Percentiles rank a stretch among this genome's conserved stretches.
Evolutionary conservation across 2,329 filamentous ascomycete genomes (phyloP).

Genomic region (Blastomyces gilchristii): DNA sequence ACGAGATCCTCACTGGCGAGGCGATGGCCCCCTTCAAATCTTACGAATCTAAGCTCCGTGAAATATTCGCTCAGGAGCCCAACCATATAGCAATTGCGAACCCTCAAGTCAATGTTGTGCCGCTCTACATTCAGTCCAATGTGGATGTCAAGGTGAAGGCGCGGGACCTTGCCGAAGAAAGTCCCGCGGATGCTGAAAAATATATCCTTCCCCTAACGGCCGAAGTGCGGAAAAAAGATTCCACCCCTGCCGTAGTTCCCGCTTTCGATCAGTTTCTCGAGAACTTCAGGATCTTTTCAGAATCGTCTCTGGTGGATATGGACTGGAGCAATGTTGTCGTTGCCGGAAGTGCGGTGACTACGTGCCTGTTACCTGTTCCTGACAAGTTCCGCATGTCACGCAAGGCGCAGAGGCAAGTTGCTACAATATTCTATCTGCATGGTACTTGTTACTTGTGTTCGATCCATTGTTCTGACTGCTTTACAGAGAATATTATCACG

Average conservation of each 20-base stretch:
- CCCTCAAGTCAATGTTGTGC: conserved; percentile 21
- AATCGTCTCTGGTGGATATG: conserved; percentile 62
- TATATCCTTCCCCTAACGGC: conserved; percentile 21
- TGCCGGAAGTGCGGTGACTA: conserved; percentile 71
- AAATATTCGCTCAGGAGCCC: conserved; percentile 25
- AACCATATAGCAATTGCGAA: conserved; percentile 16
- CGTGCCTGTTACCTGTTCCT: conserved; percentile 63
- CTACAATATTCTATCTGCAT: background rate
- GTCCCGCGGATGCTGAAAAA: conserved; percentile 19
- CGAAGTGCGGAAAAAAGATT: conserved; percentile 49
- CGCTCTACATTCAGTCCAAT: conserved; percentile 19
- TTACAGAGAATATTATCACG: conserved; percentile 64
- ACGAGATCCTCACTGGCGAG: conserved; percentile 13
- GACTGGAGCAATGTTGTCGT: conserved; percentile 77
- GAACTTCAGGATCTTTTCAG: conserved; percentile 74
- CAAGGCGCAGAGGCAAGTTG: conserved; percentile 11
- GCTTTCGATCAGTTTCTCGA: conserved; percentile 60
- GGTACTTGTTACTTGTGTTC: background rate
- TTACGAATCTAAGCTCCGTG: conserved; percentile 24
- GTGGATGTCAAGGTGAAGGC: conserved; percentile 17
- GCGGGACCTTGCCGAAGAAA: conserved; percentile 18
- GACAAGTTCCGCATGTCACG: conserved; percentile 40
- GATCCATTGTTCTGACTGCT: background rate
- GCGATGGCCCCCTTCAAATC: conserved; percentile 21
- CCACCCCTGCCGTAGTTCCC: conserved; percentile 57